Conservation (phyloP, 208 protist species). For the Trichomonas tenax region DNA sequence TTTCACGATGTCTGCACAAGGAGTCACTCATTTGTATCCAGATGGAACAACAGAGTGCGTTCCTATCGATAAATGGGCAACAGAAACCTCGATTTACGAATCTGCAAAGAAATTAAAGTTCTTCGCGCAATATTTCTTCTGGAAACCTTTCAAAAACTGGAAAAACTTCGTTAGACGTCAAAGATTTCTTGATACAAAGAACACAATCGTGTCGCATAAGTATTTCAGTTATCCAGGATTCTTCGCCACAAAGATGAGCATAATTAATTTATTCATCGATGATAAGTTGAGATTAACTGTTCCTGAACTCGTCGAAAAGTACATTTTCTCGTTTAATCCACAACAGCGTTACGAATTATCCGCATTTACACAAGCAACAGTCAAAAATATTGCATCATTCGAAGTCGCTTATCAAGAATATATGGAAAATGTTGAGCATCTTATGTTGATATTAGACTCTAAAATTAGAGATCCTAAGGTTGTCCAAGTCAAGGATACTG, state of each 20-base stretch:
- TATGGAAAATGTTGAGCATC: neutral
- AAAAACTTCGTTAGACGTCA: slow-evolving; percentile 8
- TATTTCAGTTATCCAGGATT: neutral
- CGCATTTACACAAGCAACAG: neutral
- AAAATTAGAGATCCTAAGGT: neutral
- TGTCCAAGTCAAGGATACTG: neutral
- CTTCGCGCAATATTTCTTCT: neutral
- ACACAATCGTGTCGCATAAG: neutral
- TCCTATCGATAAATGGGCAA: neutral
- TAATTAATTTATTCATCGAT: neutral
- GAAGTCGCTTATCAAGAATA: neutral
- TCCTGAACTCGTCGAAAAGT: neutral
- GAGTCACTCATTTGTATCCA: neutral
- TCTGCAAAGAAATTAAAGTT: neutral
- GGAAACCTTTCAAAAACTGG: slow-evolving; percentile 1
- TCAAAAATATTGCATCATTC: neutral
- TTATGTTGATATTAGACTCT: neutral
- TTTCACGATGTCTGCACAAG: slow-evolving; percentile 10
- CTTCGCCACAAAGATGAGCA: neutral
- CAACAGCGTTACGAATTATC: neutral
- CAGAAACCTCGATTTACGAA: neutral
- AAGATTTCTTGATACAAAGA: neutral
- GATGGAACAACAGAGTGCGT: neutral
- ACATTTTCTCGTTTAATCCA: neutral
- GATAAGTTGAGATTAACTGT: neutral